Evolutionary conservation across 139 green algal genomes (phyloP), one percentile per base, ranked within the genome.

Genomic region (Chlorella ohadii): DNA sequence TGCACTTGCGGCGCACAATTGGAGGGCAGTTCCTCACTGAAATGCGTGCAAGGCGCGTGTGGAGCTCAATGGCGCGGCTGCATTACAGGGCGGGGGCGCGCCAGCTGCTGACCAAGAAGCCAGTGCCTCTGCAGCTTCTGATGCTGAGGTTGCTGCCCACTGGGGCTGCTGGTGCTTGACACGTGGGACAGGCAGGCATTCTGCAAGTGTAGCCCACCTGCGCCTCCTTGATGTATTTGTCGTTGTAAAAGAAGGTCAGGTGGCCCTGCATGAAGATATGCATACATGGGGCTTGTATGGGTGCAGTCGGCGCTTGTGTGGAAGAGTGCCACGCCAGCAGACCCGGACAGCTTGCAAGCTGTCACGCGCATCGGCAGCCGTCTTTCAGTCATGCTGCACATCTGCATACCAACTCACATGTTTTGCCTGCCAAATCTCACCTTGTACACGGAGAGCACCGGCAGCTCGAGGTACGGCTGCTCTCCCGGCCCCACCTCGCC

Each of bases 401-500:
- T n/a, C 15, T 27, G 59, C 17, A 20, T 9, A 20, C 59, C 5
- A 66, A 20, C 15, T 27, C 59, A 27, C 59, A 9, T 20, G 17
- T 9, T 66, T 28, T 65, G 13, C 15, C 57, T 65, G 57, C 20
- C 9, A 9, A 16, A 25, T n/a, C 68, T 11, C 44, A 79, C 87
- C 80, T 87, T 57, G 78, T 87, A 61, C 27, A 88, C 82, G 66
- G 89, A 85, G 41, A 90, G 82, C 56, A 90, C 73, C n/a, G 88
- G 85, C 51, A 90, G 44, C 57, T 78, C 44, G 41, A 89, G 88
- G 80, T 81, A 92, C 27, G 74, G 74, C 68, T 83, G 57, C 65
- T 87, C 85, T 59, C 88, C 88, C 15, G 77, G 68, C 6, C 83
- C 85, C 28, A 90, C 66, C 81, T 91, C 87, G 1, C 87, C 84